A percentile compares a stretch with the other conserved stretches of the same genome.
These are phyloP conservation scores for Omphalotus guepiniiformis DNA, from an alignment of 768 basidiomycete species.

Conservation along the genomic window DNA sequence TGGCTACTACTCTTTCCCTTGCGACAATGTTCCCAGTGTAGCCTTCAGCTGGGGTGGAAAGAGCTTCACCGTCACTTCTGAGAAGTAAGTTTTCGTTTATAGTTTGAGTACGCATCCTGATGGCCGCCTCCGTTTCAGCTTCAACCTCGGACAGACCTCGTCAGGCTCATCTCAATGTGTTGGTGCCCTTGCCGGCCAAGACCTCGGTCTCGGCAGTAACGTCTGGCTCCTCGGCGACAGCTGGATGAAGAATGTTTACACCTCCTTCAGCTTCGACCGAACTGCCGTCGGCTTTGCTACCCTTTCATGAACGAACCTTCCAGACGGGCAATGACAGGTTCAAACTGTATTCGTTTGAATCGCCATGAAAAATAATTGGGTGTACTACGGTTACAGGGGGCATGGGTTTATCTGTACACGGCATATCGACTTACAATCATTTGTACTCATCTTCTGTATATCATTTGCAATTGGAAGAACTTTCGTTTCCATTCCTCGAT, in stretches of 20 bases:
- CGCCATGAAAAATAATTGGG: too few relatives aligned
- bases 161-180: slow-evolving; percentile 30
- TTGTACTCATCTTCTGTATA: too few relatives aligned
- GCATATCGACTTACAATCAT: too few relatives aligned
- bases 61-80: slow-evolving; percentile 39
- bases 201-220: slow-evolving; percentile 16
- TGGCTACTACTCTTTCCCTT: slow-evolving; percentile 27
- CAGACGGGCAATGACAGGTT: too few relatives aligned
- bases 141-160: slow-evolving; percentile 39
- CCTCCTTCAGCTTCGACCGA: slow-evolving; percentile 30
- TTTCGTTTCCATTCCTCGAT: too few relatives aligned
- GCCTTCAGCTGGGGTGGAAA: slow-evolving; percentile 35
- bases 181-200: slow-evolving; percentile 30
- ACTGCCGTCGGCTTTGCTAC: slow-evolving; percentile 31
- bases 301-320: too few relatives aligned
- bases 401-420: too few relatives aligned
- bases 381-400: too few relatives aligned
- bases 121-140: slow-evolving; percentile 11
- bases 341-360: too few relatives aligned
- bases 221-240: slow-evolving; percentile 33
- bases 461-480: too few relatives aligned
- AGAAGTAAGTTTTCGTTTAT: slow-evolving; percentile 10
- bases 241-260: slow-evolving; percentile 39
- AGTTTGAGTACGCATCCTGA: not conserved
- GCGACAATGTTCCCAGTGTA: slow-evolving; percentile 21